These are phyloP conservation scores for Dimargaris verticillata DNA, from an alignment of 192 early-diverging fungal species.

Conservation along the genomic window DNA sequence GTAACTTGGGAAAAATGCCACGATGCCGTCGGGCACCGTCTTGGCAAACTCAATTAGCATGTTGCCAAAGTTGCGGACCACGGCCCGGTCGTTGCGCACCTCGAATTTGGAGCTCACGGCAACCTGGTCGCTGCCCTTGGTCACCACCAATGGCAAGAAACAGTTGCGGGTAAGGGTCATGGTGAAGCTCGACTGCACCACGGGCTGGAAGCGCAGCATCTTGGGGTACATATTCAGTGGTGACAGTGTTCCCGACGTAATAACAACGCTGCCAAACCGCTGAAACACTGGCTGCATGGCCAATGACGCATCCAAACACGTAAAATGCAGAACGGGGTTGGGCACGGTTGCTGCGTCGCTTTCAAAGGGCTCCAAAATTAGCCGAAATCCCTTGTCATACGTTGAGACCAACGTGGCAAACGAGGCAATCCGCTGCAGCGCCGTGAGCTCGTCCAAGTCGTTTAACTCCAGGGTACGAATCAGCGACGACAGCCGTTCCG, in stretches of 20 bases:
- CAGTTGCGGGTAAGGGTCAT: constrained; percentile 90
- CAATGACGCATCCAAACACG: constrained; percentile 90
- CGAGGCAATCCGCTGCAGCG: constrained; percentile 67
- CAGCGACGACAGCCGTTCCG: constrained; percentile 77
- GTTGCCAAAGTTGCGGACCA: constrained; percentile 96
- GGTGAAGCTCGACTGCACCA: constrained; percentile 81
- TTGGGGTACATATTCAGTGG: constrained; percentile 97
- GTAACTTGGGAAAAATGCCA: constrained; percentile 97
- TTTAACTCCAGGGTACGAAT: constrained; percentile 84
- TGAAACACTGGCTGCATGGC: constrained; percentile 95
- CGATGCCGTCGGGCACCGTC: constrained; percentile 89
- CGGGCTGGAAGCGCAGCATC: constrained; percentile 75
- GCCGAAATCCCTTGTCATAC: constrained; percentile 89
- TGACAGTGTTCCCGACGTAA: constrained; percentile 98
- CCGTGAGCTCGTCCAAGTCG: constrained; percentile 72
- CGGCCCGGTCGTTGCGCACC: constrained; percentile 95
- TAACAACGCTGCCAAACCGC: constrained; percentile 86
- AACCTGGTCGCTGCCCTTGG: constrained; percentile 95
- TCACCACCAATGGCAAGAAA: constrained; percentile 94
- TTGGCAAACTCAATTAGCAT: constrained; percentile 89
- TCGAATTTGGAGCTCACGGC: constrained; percentile 96
- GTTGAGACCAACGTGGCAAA: constrained; percentile 94
- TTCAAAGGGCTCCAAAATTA: constrained; percentile 95
- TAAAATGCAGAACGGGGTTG: constrained; percentile 84
- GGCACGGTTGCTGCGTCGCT: constrained; percentile 81